Base-by-base conservation (phyloP, 306 rosid genomes). In the Delonix regia region DNA sequence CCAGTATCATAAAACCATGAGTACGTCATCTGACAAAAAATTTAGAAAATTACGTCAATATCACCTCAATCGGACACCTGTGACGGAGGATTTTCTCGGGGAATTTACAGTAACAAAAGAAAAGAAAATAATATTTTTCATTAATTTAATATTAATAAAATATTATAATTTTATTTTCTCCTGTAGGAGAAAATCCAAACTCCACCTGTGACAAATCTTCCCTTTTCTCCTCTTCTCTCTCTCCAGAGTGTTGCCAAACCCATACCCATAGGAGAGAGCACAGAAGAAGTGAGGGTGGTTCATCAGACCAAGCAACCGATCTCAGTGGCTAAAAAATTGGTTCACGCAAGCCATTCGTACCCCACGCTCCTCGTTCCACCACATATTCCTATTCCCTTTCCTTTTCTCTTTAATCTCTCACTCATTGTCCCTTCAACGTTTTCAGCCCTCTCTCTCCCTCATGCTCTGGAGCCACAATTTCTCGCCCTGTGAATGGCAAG, bases 351-450 rank as follows among this genome's bases (percentile, higher is more conserved):
- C 87, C 77, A 78, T 83, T 85, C 77, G 83, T 71, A 19, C 0
- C 24, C 85, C 87, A 68, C 56, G 48, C 65, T 81, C 11, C 73
- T 77, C 90, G 84, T 77, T 75, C 81, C 83, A 33, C 86, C 94
- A 71, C 87, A 47, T 70, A 45, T 77, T 80, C 36, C 27, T 33
- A 56, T 36, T 14, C 21, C 39, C 48, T 28, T 73, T 68, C 67
- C 19, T 57, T 67, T 71, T 45, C 77, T 83, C 60, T n/a, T n/a
- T 69, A 14, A 24, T 57, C 70, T 72, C 47, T 78, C 69, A 10
- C 78, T 75, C 51, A 36, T 63, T 78, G 12, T 59, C 71, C 76
- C 66, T 33, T 51, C 44, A 38, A 30, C 59, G 28, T 65, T 47
- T 39, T 77, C 39, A 18, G 22, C 16, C 34, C 5, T 25, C 9